Evolutionary conservation across 495 filamentous ascomycete species (phyloP), one percentile per base, ranked within the genome.

Genomic region (Podospora bellae-mahoneyi): DNA sequence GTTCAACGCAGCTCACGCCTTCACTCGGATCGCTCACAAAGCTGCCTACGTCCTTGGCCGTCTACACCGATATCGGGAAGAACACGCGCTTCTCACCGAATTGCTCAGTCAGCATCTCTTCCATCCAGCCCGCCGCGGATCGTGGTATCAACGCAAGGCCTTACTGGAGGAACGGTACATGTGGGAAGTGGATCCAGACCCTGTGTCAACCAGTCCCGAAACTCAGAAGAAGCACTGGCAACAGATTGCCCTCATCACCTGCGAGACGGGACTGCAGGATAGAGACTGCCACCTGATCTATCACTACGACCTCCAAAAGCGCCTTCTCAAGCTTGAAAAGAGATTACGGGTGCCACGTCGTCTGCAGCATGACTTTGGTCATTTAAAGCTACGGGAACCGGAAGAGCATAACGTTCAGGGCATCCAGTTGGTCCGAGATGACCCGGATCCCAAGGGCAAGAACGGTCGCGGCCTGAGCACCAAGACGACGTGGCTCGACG

Each of bases 71-170:
- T 87, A 97, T 78, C 81, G 83, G 69, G 86, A 89, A 28, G 95
- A 99, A 72, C 88, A 97, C 74, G 80, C 84, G 19, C 77, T 96
- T 2, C 79, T 97, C 1, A 81, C 78, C 1, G 92, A 95, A 70
- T 84, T 99, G 2, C 90, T 99, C 3, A 77, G 76, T 19, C 95
- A 98, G 72, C 87, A 85, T 4, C 84, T 96, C 13, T 97, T 97
- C 75, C 94, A 98, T 75, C 82, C 90, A 54, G 85, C 92, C 16
- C 85, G 94, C 28, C 88, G 94, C 26, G 95, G 95, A 1, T 88
- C 88, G 1, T 99, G 95, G 95, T 98, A 97, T 74, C 93, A 97
- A 77, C 91, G 95, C 18, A 97, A 94, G 79, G 95, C 95, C 1
- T 79, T 99, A 5, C 76, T 99, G 19, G 95, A 99, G 79, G 95